Evolutionary conservation across 805 yeast genomes (phyloP).

Genomic region (Pichia heedii): DNA sequence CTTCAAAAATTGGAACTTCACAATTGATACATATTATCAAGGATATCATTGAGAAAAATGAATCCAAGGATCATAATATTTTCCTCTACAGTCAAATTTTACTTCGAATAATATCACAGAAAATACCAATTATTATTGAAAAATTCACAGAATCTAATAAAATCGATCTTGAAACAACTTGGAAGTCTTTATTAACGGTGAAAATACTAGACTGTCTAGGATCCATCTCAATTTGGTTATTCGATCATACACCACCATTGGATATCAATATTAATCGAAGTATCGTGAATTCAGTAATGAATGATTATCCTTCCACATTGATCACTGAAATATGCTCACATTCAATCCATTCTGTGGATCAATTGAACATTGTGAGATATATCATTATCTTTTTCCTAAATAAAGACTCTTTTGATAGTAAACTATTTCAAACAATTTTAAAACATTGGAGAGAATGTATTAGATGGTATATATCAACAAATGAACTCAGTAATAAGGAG

Average conservation of each 20-base stretch:
- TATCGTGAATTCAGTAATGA: background rate
- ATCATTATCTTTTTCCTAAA: background rate
- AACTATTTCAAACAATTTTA: background rate
- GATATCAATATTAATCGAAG: background rate
- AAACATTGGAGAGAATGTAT: constrained; percentile 2
- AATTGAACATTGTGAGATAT: background rate
- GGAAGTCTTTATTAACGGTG: constrained; percentile 10
- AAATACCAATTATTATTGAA: background rate
- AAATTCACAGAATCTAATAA: background rate
- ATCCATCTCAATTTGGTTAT: background rate
- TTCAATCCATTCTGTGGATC: background rate
- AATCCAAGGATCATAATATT: background rate
- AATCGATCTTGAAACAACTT: background rate
- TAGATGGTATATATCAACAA: background rate
- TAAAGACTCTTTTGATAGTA: background rate
- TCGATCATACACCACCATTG: constrained; percentile 2
- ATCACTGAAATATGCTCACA: background rate
- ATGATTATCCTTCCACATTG: background rate
- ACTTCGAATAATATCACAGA: background rate
- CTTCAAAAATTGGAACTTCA: constrained; percentile 16
- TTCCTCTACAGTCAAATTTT: constrained; percentile 9
- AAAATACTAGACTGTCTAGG: constrained; percentile 12
- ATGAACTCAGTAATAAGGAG: background rate
- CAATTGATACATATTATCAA: constrained; percentile 2
- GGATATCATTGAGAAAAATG: background rate